Conservation (phyloP, 2,329 filamentous ascomycete genomes). For the Geoglossum cookeanum region DNA sequence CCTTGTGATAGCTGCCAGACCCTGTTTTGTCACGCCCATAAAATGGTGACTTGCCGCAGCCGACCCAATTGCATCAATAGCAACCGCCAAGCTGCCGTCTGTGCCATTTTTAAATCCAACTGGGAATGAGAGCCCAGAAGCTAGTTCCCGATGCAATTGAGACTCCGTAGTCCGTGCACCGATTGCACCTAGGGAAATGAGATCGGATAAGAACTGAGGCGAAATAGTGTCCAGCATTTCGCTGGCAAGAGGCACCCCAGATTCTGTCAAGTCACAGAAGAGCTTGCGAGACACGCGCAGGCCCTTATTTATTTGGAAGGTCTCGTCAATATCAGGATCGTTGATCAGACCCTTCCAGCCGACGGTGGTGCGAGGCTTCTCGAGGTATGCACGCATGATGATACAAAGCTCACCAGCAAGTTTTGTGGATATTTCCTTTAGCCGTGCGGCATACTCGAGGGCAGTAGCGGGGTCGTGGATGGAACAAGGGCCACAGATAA, state of each 20-base stretch:
- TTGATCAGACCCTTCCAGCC: constrained; percentile 99
- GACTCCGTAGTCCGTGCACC: constrained; percentile 92
- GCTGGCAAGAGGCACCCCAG: constrained; percentile 84
- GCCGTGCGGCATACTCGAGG: constrained; percentile 66
- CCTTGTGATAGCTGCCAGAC: constrained; percentile 81
- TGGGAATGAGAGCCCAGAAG: constrained; percentile 86
- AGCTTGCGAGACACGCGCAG: constrained; percentile 80
- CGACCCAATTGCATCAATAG: constrained; percentile 80
- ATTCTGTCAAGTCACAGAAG: constrained; percentile 72
- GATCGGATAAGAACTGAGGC: constrained; percentile 89
- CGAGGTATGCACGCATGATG: constrained; percentile 96
- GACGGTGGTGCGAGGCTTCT: constrained; percentile 95
- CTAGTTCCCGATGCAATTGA: constrained; percentile 88
- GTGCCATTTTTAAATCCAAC: constrained; percentile 99
- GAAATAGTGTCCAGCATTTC: constrained; percentile 99
- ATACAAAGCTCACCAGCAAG: constrained; percentile 71
- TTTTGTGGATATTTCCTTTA: constrained; percentile 60
- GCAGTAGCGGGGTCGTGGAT: constrained; percentile 86
- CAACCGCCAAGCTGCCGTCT: constrained; percentile 74
- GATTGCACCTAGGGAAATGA: constrained; percentile 88
- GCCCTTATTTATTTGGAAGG: constrained; percentile 98
- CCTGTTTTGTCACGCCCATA: constrained; percentile 96
- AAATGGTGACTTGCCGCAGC: constrained; percentile 83
- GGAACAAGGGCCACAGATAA: constrained; percentile 89
- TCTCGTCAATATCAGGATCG: constrained; percentile 92